Conservation (phyloP, 495 filamentous ascomycete species). For the Hypoxylon cercidicola region DNA sequence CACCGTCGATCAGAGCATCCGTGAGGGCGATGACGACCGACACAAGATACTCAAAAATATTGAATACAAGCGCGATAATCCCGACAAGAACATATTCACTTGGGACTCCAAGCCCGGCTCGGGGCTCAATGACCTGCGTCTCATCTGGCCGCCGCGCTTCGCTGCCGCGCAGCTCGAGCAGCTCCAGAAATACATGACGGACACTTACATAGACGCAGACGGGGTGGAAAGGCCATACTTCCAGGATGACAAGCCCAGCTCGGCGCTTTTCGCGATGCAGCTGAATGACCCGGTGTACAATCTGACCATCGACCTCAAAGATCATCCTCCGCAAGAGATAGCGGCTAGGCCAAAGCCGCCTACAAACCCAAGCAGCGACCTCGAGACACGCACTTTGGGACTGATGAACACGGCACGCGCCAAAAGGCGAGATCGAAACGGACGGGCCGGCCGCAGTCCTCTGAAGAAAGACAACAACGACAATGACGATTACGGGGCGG, state of each 20-base stretch:
- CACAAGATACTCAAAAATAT: constrained; percentile 11
- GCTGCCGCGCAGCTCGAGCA: constrained; percentile 9
- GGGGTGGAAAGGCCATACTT: constrained; percentile 14
- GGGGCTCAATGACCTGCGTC: constrained; percentile 6
- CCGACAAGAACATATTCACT: constrained; percentile 7
- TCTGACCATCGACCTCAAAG: constrained; percentile 16
- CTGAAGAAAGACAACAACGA: constrained; percentile 16
- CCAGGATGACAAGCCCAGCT: constrained; percentile 26
- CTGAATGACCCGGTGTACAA: constrained; percentile 44
- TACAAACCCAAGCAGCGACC: neutral
- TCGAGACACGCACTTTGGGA: constrained; percentile 14
- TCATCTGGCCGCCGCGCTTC: constrained; percentile 15
- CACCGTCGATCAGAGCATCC: constrained; percentile 28
- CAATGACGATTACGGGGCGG: constrained; percentile 14
- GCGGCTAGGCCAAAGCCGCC: constrained; percentile 5
- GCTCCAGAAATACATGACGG: constrained; percentile 3
- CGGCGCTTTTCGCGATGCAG: constrained; percentile 45
- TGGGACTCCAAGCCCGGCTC: constrained; percentile 18
- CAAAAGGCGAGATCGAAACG: constrained; percentile 12
- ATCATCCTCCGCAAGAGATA: neutral
- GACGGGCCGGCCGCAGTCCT: neutral
- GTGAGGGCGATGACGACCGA: constrained; percentile 8
- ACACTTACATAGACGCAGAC: constrained; percentile 2
- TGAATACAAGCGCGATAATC: constrained; percentile 11
- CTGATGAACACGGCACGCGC: constrained; percentile 9